Base-by-base conservation (phyloP, 1,139 yeast species). In the Yamadazyma siamensis region DNA sequence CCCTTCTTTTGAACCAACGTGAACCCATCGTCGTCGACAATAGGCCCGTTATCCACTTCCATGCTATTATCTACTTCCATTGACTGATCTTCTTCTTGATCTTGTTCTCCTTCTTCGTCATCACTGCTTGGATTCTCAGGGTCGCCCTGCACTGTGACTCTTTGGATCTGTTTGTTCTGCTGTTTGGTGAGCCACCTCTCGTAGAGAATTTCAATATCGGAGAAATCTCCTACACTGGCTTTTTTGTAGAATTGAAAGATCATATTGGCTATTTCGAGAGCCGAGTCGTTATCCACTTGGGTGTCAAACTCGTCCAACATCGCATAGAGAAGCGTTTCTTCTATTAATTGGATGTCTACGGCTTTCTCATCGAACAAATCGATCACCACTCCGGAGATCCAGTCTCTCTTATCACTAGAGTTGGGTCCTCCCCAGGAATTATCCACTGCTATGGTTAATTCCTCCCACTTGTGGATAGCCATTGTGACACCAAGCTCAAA, bases 371-470 rank as follows among this genome's bases (percentile, higher is more conserved):
- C 74, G 50, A 89, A 91, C 34, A 88, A 65, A 25, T 88, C 97
- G 26, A 87, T 76, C 3, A 89, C 75, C 13, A 85, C 67, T 4
- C 88, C 95, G 3, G 88, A 79, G 39, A 89, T 71, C 98, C 98
- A 94, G 53, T 91, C 98, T 50, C 99, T 73, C 57, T 91, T 91
- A 28, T 86, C 97, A 1, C 71, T 75, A 9, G 95, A 82, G 27
- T 85, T 85, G 11, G 95, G 77, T 2, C 98, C 99, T 37, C 98
- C 99, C 98, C 98, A 91, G 23, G 71, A 67, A 52, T 85, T 86
- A n/a, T 78, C 94, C n/a, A 94, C 98, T 0, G 98, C 98, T 1
- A 86, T 81, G 31, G 75, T 71, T 34, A 91, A 66, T 26, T 85
- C 91, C 39, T 87, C 94, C 98, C 98, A 91, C 40, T 75, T 72